Evolutionary conservation across 306 rosid species (phyloP).

Genomic region (Amphicarpaea edgeworthii): DNA sequence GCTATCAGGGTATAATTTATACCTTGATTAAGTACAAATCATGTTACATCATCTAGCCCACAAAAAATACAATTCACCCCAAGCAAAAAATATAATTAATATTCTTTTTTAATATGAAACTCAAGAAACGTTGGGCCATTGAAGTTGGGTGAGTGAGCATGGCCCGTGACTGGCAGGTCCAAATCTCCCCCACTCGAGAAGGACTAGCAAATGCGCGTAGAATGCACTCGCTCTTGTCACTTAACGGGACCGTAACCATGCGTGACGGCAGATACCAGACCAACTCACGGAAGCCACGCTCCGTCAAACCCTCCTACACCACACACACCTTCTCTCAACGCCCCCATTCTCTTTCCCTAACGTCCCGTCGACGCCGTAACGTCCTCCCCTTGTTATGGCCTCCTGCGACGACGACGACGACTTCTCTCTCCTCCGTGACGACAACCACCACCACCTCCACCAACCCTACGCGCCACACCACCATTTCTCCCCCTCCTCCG

Average conservation of each 20-base stretch:
- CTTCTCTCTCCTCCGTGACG: constrained; percentile 89
- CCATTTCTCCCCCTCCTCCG: constrained; percentile 49
- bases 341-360: constrained; percentile 54
- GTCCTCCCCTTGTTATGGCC: constrained; percentile 72
- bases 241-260: constrained; percentile 87
- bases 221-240: constrained; percentile 44
- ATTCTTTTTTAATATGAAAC: not conserved
- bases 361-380: constrained; percentile 76
- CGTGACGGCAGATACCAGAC: constrained; percentile 62
- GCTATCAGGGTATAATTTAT: too few relatives aligned
- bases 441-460: constrained; percentile 64
- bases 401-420: constrained; percentile 93
- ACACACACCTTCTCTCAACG: constrained; percentile 39
- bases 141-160: not conserved
- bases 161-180: constrained; percentile 25
- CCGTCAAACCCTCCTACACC: constrained; percentile 64
- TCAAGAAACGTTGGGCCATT: constrained; percentile 11
- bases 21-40: too few relatives aligned
- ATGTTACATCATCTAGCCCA: too few relatives aligned
- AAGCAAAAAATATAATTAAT: too few relatives aligned
- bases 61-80: too few relatives aligned
- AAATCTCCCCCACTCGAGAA: constrained; percentile 2
- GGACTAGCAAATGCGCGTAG: constrained; percentile 39
- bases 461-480: constrained; percentile 69
- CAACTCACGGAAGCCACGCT: constrained; percentile 59